These are phyloP conservation scores for Globisporangium middletonii DNA, from an alignment of 352 stramenopile genomes.

Conservation along the genomic window DNA sequence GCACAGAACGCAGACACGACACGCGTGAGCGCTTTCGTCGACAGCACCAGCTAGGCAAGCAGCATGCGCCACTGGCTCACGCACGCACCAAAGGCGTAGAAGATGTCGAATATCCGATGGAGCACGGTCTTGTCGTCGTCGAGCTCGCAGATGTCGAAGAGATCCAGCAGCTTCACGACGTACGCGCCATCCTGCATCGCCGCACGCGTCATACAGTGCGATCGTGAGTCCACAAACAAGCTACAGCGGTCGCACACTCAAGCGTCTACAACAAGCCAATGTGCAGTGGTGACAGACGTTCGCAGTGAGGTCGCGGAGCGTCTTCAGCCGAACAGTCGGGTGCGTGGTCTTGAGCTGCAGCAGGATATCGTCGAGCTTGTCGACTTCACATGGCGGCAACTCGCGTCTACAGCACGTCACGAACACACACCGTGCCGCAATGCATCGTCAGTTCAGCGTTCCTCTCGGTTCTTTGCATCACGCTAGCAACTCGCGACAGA, in stretches of 20 bases:
- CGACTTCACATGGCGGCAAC: constrained; percentile 56
- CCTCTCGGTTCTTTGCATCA: too few species aligned
- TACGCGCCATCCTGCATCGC: constrained; percentile 54
- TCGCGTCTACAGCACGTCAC: constrained; percentile 28
- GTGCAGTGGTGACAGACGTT: constrained; percentile 22
- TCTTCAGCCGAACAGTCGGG: constrained; percentile 40
- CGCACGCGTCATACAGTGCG: constrained; percentile 1
- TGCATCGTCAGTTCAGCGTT: too few species aligned
- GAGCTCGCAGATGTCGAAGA: constrained; percentile 69
- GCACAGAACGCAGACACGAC: not conserved
- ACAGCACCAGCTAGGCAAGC: not conserved
- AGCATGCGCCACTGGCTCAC: not conserved
- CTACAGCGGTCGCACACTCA: too few species aligned
- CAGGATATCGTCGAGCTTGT: constrained; percentile 60
- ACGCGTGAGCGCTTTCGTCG: not conserved
- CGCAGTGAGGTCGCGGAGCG: constrained; percentile 38
- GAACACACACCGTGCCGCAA: not conserved
- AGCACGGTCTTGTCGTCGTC: constrained; percentile 52
- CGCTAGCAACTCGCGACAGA: too few species aligned
- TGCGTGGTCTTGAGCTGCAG: constrained; percentile 54
- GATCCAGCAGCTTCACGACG: constrained; percentile 63
- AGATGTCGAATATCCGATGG: constrained; percentile 70
- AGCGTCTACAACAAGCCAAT: too few species aligned
- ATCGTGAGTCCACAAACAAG: too few species aligned
- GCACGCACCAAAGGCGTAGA: constrained; percentile 54